Base-by-base conservation (phyloP, 257 asterid genomes). In the Solanum sitiens region DNA sequence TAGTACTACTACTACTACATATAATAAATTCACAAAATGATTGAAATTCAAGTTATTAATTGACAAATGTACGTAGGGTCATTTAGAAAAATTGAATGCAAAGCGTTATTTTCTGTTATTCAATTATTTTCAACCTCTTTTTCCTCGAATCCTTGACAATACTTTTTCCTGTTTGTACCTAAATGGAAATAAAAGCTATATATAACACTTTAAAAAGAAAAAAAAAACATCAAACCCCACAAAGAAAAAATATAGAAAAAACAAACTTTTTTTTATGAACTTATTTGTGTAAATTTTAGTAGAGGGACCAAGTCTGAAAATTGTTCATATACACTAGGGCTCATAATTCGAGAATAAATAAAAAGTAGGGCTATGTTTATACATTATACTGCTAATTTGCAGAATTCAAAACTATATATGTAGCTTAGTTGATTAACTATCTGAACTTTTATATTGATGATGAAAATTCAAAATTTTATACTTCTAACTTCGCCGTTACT, bases 271-370 rank as follows among this genome's bases (percentile, higher is more conserved):
- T 27, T 3, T 79, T 35, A 44, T 42, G 63, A 7, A 13, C 85
- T 45, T n/a, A 16, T 47, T 30, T 27, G 30, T 47, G 42, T 15
- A 32, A 15, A 68, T 27, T 13, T 20, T 27, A 13, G 59, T 47
- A 80, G 68, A 80, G 85, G 85, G 85, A 18, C 85, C 85, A 30
- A 80, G 30, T 39, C 42, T 27, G n/a, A 79, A 44, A 79, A 67
- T 47, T 71, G 13, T 47, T 30, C 27, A 30, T 47, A 44, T 80
- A 11, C 18, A 30, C 4, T 39, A 32, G 21, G 80, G 87, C 67
- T 85, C 87, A 67, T 85, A 67, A 67, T 67, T 45, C 87, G 44
- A 85, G 65, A 73, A 67, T 67, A 61, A 85, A 85, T 85, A 63
- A 85, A 85, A 21, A 32, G 67, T 39, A 67, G 77, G 30, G 80